phyloP scores from a whole-genome alignment of 108 stramenopile species.

The Aurantiochytrium sp. region DNA sequence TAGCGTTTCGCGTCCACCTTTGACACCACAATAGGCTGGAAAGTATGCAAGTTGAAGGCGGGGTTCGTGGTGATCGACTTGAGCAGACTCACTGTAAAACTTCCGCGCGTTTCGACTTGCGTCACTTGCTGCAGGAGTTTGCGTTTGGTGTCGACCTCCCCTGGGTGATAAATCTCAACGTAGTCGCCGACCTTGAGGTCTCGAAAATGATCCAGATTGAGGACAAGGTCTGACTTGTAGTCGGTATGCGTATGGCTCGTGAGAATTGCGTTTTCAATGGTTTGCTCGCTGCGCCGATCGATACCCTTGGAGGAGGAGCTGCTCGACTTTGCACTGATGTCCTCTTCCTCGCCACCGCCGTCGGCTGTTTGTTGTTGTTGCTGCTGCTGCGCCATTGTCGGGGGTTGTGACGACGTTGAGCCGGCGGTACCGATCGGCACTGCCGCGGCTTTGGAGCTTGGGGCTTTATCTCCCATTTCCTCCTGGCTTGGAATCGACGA shows the following conservation, averaged over 20 bases:
- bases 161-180: neutral
- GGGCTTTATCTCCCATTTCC: too few relatives aligned
- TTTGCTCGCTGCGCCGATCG: too few relatives aligned
- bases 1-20: neutral
- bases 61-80: neutral
- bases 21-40: neutral
- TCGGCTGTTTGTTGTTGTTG: too few relatives aligned
- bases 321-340: too few relatives aligned
- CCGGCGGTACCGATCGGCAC: too few relatives aligned
- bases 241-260: neutral
- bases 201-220: neutral
- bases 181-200: neutral
- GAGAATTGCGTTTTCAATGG: too few relatives aligned
- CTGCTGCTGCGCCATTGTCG: too few relatives aligned
- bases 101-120: neutral
- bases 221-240: slow-evolving; percentile 2
- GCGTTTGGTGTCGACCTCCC: neutral
- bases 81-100: slow-evolving; percentile 8
- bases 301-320: too few relatives aligned
- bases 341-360: too few relatives aligned
- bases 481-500: too few relatives aligned
- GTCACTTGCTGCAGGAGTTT: neutral
- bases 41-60: neutral
- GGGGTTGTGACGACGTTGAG: too few relatives aligned
- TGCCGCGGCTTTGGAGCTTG: too few relatives aligned